These are phyloP conservation scores for Ceratobasidium sp. DNA, from an alignment of 1,284 basidiomycete genomes.

Conservation along the genomic window DNA sequence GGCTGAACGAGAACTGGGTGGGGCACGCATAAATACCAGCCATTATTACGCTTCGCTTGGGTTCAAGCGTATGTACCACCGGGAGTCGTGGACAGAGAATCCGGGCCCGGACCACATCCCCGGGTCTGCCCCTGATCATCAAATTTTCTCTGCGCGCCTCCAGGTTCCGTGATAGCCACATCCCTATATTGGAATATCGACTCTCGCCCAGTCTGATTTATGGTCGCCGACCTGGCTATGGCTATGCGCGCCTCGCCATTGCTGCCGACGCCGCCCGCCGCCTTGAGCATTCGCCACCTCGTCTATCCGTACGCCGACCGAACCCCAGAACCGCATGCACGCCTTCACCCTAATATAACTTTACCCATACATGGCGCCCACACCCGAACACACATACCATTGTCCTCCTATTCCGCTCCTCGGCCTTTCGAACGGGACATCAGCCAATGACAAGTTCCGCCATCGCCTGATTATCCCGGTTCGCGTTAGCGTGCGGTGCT, in stretches of 20 bases:
- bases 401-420: slow-evolving; percentile 13
- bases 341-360: no score
- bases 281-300: no score
- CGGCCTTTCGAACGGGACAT: neutral
- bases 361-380: neutral
- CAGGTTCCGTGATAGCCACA: no score
- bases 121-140: slow-evolving; percentile 12
- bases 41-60: no score
- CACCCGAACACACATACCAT: slow-evolving; percentile 3
- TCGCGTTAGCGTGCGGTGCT: slow-evolving; percentile 5
- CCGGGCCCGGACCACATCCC: neutral
- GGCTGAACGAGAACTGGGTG: neutral
- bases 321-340: no score
- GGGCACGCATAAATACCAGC: no score
- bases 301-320: no score
- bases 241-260: no score
- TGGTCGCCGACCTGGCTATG: no score
- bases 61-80: neutral
- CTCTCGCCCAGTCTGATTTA: no score
- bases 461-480: slow-evolving; percentile 9
- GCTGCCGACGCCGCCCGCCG: no score
- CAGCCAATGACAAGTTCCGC: neutral
- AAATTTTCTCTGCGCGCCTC: neutral
- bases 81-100: slow-evolving; percentile 16
- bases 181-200: no score